Evolutionary conservation across 192 early-diverging fungal genomes (phyloP).

Genomic region (Umbelopsis ramanniana): DNA sequence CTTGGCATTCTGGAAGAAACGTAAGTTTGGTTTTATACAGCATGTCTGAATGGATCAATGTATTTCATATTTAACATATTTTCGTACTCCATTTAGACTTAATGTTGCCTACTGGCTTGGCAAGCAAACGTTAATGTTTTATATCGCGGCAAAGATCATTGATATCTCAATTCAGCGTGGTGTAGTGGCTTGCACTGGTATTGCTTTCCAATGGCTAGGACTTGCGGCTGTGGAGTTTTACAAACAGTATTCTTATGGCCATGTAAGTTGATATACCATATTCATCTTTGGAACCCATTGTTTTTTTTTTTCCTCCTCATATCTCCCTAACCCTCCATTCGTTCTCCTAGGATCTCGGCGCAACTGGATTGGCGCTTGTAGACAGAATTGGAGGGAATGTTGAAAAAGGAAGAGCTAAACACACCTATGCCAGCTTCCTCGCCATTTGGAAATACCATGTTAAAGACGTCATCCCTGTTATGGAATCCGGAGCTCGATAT

Average conservation of each 20-base stretch:
- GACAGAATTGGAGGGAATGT: constrained; percentile 23
- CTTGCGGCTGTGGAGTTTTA: constrained; percentile 30
- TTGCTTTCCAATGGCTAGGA: constrained; percentile 34
- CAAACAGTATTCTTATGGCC: constrained; percentile 23
- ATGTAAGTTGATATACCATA: neutral
- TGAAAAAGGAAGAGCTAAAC: constrained; percentile 31
- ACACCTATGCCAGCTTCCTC: constrained; percentile 30
- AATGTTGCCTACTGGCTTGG: constrained; percentile 35
- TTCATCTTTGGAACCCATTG: too few species aligned
- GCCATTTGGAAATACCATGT: constrained; percentile 33
- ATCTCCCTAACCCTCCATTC: neutral
- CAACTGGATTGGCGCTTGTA: constrained; percentile 24
- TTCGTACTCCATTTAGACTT: neutral
- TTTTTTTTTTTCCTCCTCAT: too few species aligned
- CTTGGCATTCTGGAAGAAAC: constrained; percentile 36
- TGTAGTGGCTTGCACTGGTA: constrained; percentile 25
- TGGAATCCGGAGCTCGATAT: neutral
- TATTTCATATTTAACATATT: too few species aligned
- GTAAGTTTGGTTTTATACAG: neutral
- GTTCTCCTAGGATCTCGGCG: constrained; percentile 26
- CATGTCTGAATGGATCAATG: too few species aligned
- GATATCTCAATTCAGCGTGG: constrained; percentile 28
- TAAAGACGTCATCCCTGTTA: constrained; percentile 12
- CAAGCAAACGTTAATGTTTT: constrained; percentile 35
- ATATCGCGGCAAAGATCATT: constrained; percentile 26